phyloP scores from a whole-genome alignment of 306 rosid genomes.

The Quercus parvula region DNA sequence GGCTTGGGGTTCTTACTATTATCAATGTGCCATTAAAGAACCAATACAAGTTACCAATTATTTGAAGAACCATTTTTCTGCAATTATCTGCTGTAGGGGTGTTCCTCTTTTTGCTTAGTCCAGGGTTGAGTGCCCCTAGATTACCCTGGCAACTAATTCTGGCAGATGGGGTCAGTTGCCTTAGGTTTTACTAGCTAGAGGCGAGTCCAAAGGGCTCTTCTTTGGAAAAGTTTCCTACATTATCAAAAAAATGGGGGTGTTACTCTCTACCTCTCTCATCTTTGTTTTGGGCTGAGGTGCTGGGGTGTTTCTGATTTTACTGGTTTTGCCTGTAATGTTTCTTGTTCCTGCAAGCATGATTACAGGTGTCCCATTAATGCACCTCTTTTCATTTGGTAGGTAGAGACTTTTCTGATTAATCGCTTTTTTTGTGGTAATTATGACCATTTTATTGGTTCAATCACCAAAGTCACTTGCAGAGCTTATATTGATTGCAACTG shows the following conservation, averaged over 20 bases:
- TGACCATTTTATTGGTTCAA: background rate
- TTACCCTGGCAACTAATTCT: no score
- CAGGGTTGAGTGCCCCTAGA: no score
- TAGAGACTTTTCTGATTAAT: background rate
- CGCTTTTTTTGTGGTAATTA: background rate
- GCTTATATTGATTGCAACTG: background rate
- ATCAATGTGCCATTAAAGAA: background rate
- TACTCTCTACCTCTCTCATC: no score
- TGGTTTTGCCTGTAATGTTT: background rate
- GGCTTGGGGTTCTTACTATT: background rate
- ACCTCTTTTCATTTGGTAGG: background rate
- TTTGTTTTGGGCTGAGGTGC: no score
- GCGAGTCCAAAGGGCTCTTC: no score
- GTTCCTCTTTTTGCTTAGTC: no score
- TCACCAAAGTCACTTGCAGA: background rate
- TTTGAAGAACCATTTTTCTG: background rate
- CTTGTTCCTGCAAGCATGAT: background rate
- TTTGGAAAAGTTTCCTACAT: no score
- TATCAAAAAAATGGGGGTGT: no score
- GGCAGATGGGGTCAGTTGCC: no score
- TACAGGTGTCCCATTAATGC: background rate
- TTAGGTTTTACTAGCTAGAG: no score
- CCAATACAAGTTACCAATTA: background rate
- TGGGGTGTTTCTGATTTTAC: background rate
- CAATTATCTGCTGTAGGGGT: background rate